Evolutionary conservation across 2,329 filamentous ascomycete genomes (phyloP).

Genomic region (Elsinoe necatrix): DNA sequence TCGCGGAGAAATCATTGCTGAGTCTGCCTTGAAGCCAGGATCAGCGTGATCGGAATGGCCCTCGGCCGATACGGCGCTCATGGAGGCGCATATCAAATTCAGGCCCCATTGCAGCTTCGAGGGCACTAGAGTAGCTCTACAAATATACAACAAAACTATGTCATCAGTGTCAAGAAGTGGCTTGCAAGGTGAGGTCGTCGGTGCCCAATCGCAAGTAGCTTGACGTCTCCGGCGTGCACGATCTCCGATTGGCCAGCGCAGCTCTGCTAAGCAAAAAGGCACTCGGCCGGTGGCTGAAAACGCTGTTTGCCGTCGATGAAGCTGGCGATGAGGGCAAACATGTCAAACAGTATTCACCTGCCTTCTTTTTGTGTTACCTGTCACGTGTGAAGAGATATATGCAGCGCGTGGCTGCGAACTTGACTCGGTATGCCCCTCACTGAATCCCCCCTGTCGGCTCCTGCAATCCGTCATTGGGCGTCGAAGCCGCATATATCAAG

Average conservation of each 20-base stretch:
- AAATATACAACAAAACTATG: neutral
- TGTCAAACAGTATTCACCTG: neutral
- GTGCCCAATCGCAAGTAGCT: slow-evolving; percentile 11
- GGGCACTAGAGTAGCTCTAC: neutral
- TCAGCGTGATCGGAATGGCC: too few relatives aligned
- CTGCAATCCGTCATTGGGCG: slow-evolving; percentile 16
- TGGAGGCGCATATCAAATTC: neutral
- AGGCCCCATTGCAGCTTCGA: neutral
- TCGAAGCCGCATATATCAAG: slow-evolving; percentile 15
- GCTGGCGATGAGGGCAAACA: neutral
- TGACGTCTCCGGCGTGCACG: neutral
- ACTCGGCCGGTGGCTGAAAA: neutral
- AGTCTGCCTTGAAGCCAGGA: too few relatives aligned
- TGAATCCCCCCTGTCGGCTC: neutral
- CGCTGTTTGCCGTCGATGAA: neutral
- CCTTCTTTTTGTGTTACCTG: neutral
- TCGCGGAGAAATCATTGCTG: too few relatives aligned
- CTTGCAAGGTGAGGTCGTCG: slow-evolving; percentile 6
- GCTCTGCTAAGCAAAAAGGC: neutral
- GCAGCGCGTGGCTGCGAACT: neutral
- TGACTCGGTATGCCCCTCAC: neutral
- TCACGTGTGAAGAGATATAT: neutral
- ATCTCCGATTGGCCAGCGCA: slow-evolving; percentile 5
- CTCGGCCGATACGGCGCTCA: too few relatives aligned
- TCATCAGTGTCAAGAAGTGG: neutral